Conservation (phyloP, 2,329 filamentous ascomycete species). For the Rutstroemia sp. region DNA sequence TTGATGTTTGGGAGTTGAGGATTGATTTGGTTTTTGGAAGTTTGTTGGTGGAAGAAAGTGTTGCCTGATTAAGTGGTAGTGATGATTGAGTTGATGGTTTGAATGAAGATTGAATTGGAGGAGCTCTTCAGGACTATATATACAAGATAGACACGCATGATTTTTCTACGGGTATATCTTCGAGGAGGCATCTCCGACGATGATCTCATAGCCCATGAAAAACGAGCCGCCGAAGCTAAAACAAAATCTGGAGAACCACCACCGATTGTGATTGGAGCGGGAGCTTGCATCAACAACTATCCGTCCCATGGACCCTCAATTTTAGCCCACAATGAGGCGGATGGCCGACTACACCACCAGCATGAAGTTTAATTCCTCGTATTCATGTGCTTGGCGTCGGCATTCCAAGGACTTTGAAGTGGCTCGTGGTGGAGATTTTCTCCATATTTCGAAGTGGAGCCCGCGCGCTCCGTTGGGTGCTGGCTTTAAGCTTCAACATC, state of each 20-base stretch:
- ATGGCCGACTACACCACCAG: background rate
- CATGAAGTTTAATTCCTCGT: background rate
- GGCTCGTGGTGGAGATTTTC: background rate
- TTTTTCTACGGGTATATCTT: background rate
- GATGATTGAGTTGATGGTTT: background rate
- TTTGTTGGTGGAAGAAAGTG: background rate
- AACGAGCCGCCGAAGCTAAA: background rate
- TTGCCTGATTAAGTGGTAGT: background rate
- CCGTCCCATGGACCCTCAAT: background rate
- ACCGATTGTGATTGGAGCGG: background rate
- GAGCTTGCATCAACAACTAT: background rate
- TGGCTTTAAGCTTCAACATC: background rate
- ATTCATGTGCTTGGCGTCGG: background rate
- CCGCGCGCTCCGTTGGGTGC: background rate
- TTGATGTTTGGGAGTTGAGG: conserved; percentile 2
- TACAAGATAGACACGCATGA: background rate
- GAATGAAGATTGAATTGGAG: background rate
- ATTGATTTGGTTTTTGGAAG: background rate
- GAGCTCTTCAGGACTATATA: conserved; percentile 5
- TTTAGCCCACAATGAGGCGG: background rate
- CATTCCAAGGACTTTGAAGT: background rate
- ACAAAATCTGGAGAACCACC: background rate
- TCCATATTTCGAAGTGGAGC: background rate
- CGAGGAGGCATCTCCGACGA: background rate
- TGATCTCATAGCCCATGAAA: conserved; percentile 1